phyloP scores from a whole-genome alignment of 805 yeast species.

The Blastobotrys chiropterorum region DNA sequence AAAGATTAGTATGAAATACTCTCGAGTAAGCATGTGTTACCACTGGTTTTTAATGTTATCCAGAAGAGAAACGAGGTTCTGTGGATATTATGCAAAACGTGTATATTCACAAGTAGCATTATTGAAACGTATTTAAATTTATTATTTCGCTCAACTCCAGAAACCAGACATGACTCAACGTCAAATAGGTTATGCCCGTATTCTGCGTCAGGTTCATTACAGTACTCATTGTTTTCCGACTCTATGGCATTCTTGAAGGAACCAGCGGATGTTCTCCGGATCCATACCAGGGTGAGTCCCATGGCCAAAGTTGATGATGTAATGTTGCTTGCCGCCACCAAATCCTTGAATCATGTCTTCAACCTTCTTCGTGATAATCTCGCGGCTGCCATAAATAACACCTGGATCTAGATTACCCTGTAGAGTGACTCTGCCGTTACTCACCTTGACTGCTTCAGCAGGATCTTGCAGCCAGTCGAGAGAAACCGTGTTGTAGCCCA shows the following conservation, averaged over 20 bases:
- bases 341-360: conserved; percentile 84
- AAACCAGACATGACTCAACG: too few relatives aligned
- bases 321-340: conserved; percentile 88
- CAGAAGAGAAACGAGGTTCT: too few relatives aligned
- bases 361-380: conserved; percentile 70
- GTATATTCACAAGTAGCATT: too few relatives aligned
- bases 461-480: conserved; percentile 91
- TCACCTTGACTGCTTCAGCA: conserved; percentile 69
- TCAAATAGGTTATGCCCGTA: too few relatives aligned
- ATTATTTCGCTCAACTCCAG: too few relatives aligned
- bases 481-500: conserved; percentile 83
- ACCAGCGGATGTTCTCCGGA: conserved; percentile 80
- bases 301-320: conserved; percentile 94
- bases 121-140: too few relatives aligned
- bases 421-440: conserved; percentile 68
- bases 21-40: too few relatives aligned
- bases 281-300: conserved; percentile 98
- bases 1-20: too few relatives aligned
- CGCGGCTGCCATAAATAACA: conserved; percentile 82
- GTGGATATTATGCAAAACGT: too few relatives aligned
- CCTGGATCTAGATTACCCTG: conserved; percentile 98
- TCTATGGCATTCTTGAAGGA: conserved; percentile 82
- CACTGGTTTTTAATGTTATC: too few relatives aligned
- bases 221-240: conserved; percentile 39
- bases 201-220: too few relatives aligned